These are phyloP conservation scores for Geoglossum glabrum DNA, from an alignment of 495 filamentous ascomycete genomes.

Conservation along the genomic window DNA sequence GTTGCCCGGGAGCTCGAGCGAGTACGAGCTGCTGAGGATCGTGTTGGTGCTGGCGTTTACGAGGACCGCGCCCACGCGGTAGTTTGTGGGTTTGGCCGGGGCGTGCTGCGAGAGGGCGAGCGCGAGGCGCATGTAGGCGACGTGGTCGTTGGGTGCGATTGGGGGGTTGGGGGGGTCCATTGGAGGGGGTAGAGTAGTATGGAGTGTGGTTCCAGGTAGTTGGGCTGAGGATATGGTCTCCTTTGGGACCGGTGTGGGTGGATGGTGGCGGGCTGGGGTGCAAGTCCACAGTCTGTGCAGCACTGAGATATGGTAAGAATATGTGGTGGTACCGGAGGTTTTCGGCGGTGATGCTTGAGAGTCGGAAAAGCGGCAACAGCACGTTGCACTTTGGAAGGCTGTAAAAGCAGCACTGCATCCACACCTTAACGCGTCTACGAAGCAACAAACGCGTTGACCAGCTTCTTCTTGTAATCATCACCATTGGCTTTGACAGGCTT, in stretches of 20 bases:
- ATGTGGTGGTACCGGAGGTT: too few relatives aligned
- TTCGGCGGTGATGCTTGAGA: too few relatives aligned
- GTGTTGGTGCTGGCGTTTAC: conserved; percentile 35
- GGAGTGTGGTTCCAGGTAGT: not conserved
- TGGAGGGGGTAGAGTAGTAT: not conserved
- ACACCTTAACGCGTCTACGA: not conserved
- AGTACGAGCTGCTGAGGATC: conserved; percentile 72
- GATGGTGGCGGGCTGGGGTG: too few relatives aligned
- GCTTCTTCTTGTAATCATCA: not conserved
- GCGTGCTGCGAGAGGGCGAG: conserved; percentile 56
- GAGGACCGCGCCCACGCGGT: conserved; percentile 74
- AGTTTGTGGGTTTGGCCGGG: conserved; percentile 74
- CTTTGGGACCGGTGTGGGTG: too few relatives aligned
- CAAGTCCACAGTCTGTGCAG: too few relatives aligned
- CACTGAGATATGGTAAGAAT: too few relatives aligned
- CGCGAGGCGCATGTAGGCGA: conserved; percentile 47
- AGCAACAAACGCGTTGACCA: not conserved
- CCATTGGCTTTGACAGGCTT: not conserved
- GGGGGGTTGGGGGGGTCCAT: not conserved
- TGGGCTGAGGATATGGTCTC: too few relatives aligned
- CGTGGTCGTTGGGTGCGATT: conserved; percentile 21
- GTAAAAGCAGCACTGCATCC: not conserved
- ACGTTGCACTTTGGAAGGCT: too few relatives aligned
- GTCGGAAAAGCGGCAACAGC: too few relatives aligned
- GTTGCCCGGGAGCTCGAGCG: conserved; percentile 77